A percentile compares a stretch with the other conserved stretches of the same genome.
phyloP scores from a whole-genome alignment of 2,329 filamentous ascomycete genomes.

The Paecilomyces variotii region DNA sequence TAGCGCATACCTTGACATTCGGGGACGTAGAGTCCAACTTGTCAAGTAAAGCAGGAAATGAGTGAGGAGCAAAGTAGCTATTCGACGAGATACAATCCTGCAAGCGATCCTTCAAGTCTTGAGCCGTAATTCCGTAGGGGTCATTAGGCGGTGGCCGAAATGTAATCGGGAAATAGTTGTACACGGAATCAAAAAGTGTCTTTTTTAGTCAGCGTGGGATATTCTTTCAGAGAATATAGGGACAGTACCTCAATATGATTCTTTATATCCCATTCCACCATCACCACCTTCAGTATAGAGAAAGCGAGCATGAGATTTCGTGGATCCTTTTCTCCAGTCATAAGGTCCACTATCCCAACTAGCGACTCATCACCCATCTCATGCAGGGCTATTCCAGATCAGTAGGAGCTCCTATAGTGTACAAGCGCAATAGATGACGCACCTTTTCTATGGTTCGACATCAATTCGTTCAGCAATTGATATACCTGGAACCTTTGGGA shows the following conservation, averaged over 20 bases:
- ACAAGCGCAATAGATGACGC: conserved; percentile 6
- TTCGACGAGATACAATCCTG: conserved; percentile 58
- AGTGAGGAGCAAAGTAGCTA: conserved; percentile 55
- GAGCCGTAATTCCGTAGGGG: conserved; percentile 61
- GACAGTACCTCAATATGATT: conserved; percentile 48
- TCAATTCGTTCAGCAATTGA: conserved; percentile 52
- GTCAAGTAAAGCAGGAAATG: conserved; percentile 60
- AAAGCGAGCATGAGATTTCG: conserved; percentile 64
- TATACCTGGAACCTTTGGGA: conserved; percentile 58
- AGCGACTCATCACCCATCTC: conserved; percentile 54
- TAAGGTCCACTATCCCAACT: conserved; percentile 54
- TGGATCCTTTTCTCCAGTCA: conserved; percentile 62
- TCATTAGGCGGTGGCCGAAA: conserved; percentile 63
- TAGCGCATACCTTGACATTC: conserved; percentile 51
- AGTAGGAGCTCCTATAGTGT: conserved; percentile 2
- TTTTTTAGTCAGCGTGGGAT: conserved; percentile 15
- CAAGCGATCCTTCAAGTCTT: conserved; percentile 57
- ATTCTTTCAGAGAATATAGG: neutral
- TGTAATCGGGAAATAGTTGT: conserved; percentile 66
- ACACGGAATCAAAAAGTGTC: conserved; percentile 58
- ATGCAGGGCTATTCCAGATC: conserved; percentile 38
- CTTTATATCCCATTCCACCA: conserved; percentile 60
- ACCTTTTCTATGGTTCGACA: conserved; percentile 54
- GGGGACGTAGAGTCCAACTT: conserved; percentile 62
- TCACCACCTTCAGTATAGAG: conserved; percentile 57